Conservation (phyloP, 163 green algal genomes). For the Chloroidium sp. region DNA sequence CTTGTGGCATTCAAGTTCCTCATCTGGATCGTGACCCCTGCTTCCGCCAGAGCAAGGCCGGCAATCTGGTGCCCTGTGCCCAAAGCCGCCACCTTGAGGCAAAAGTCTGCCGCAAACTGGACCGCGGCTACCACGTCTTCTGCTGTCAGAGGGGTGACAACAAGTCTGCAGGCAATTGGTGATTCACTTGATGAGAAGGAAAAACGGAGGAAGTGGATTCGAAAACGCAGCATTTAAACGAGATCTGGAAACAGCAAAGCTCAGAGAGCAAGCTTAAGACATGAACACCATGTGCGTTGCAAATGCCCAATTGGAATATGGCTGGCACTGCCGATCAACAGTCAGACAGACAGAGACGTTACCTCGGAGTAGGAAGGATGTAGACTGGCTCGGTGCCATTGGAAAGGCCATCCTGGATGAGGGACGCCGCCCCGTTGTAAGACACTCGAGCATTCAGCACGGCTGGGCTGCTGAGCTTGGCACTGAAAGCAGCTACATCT, state of each 20-base stretch:
- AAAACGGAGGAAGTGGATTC: too few species aligned
- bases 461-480: background rate
- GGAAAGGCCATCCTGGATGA: conserved; percentile 2
- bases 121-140: conserved; percentile 6
- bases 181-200: background rate
- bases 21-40: conserved; percentile 5
- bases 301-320: background rate
- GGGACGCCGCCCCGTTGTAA: background rate
- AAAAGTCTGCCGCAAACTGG: conserved; percentile 4
- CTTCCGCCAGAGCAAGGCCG: background rate
- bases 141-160: background rate
- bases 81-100: conserved; percentile 2
- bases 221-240: too few species aligned
- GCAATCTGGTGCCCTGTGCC: conserved; percentile 5
- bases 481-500: background rate
- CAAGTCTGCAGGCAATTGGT: background rate
- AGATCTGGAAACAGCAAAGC: too few species aligned
- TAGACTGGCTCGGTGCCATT: conserved; percentile 2
- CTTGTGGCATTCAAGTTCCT: background rate
- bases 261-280: too few species aligned
- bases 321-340: background rate
- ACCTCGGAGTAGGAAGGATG: background rate
- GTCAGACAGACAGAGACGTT: background rate
- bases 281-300: too few species aligned
- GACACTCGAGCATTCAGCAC: background rate